Base-by-base conservation (phyloP, 306 rosid species). In the Cicer arietinum region DNA sequence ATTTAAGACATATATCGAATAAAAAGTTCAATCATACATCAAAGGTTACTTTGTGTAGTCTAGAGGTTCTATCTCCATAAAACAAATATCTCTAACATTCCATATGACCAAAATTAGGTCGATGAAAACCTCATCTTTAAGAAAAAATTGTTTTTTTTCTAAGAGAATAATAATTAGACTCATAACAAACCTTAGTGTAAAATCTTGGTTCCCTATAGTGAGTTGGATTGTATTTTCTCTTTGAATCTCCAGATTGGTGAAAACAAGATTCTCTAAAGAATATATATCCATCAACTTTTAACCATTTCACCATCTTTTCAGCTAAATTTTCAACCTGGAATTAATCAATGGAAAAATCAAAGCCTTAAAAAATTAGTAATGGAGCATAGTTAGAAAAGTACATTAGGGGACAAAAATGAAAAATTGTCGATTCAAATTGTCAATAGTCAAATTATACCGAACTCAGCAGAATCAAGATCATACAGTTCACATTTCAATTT, bases 211-310 rank as follows among this genome's bases (percentile, higher is more conserved):
- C 95, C 79, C 98, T 86, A 61, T 94, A 94, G 74, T 94, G 98
- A 83, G 98, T 94, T 37, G 98, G 98, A 79, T 94, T 94, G 83
- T 83, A 84, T 71, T 91, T 91, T 77, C 98, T 83, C 89, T 91
- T 90, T 6, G 92, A 89, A 78, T 91, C 98, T 69, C 98, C 98
- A 58, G 98, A 94, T 84, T 86, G 96, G 69, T 94, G 98, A 74
- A 90, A 94, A 84, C 98, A 94, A 66, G 98, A 94, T 77, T 94
- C 98, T 79, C 98, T 85, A 56, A 94, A 94, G 84, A 94, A 94
- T 75, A 94, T 82, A 69, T 77, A 74, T 30, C 98, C 98, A 44
- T 96, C 97, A 51, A 85, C 96, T 77, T 85, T 90, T 79, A 94
- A 75, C 98, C 98, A 94, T 83, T 89, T 90, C 37, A 90, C 81